These are phyloP conservation scores for Boletus tomentosulus DNA, from an alignment of 768 basidiomycete genomes.

Conservation along the genomic window DNA sequence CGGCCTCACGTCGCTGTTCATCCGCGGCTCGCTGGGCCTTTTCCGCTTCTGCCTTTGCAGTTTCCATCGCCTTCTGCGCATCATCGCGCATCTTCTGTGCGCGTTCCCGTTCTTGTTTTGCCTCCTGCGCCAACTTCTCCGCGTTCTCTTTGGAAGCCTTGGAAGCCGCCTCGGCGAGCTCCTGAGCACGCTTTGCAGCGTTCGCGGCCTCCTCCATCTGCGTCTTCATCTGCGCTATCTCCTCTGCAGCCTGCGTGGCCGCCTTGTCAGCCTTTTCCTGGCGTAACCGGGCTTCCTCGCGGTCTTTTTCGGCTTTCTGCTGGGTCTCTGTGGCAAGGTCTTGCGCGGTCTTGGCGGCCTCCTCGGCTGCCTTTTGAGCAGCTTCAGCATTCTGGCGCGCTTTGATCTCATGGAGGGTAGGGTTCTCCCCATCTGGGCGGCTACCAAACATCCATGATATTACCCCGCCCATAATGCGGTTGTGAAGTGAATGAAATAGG, in stretches of 20 bases:
- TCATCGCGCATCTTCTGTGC: slow-evolving; percentile 13
- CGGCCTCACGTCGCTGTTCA: slow-evolving; percentile 18
- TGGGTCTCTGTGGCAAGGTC: neutral
- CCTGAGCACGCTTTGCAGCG: neutral
- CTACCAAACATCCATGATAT: slow-evolving; percentile 6
- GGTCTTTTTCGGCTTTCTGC: slow-evolving; percentile 9
- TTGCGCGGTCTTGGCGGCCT: slow-evolving; percentile 2
- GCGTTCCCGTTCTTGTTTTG: slow-evolving; percentile 12
- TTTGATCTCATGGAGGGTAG: slow-evolving; percentile 8
- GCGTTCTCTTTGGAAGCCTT: slow-evolving; percentile 17
- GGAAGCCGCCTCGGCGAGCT: slow-evolving; percentile 8
- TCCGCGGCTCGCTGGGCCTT: slow-evolving; percentile 12
- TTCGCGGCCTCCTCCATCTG: slow-evolving; percentile 10
- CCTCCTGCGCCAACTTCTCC: slow-evolving; percentile 7
- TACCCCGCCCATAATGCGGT: slow-evolving; percentile 6
- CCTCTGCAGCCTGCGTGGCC: neutral
- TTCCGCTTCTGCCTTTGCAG: slow-evolving; percentile 12
- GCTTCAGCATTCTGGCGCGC: slow-evolving; percentile 11
- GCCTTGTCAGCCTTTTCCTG: slow-evolving; percentile 13
- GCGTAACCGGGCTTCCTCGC: neutral
- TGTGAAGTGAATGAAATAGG: neutral
- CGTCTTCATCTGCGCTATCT: slow-evolving; percentile 5
- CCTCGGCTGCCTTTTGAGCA: slow-evolving; percentile 4
- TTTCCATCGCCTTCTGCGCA: slow-evolving; percentile 9
- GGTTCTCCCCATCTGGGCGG: slow-evolving; percentile 7